A percentile compares a stretch with the other conserved stretches of the same genome.
These are phyloP conservation scores for Mollisia scopiformis DNA, from an alignment of 2,329 filamentous ascomycete genomes.

Conservation along the genomic window DNA sequence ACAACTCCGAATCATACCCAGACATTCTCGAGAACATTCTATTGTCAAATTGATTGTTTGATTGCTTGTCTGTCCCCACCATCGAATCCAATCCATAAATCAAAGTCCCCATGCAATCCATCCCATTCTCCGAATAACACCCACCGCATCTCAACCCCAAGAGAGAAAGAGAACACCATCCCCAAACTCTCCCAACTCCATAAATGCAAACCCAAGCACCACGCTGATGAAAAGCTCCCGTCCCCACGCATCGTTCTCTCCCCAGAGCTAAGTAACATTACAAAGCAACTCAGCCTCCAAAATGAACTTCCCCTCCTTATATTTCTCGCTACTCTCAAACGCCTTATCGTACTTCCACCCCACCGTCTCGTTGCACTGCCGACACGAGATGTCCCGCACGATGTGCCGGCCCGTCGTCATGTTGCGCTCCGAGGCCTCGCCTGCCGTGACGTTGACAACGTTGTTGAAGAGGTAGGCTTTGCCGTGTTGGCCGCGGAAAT, in stretches of 20 bases:
- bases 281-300: conserved; percentile 89
- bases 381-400: conserved; percentile 89
- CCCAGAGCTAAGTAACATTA: conserved; percentile 62
- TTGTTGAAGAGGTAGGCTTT: conserved; percentile 96
- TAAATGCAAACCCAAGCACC: not conserved
- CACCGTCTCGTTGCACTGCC: conserved; percentile 88
- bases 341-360: conserved; percentile 99
- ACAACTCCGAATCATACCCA: not conserved
- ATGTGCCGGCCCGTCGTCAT: conserved; percentile 98
- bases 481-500: conserved; percentile 97
- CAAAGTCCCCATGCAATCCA: not conserved
- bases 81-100: not conserved
- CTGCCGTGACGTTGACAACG: conserved; percentile 87
- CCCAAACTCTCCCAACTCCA: not conserved
- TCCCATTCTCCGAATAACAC: not conserved
- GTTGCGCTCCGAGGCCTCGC: conserved; percentile 88
- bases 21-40: not conserved
- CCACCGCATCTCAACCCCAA: not conserved
- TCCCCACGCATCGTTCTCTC: too few relatives aligned
- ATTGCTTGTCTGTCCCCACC: not conserved
- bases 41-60: not conserved
- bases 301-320: conserved; percentile 99
- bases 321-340: conserved; percentile 89
- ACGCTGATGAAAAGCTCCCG: not conserved
- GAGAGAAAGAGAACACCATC: not conserved